Base-by-base conservation (phyloP, 164 flowering plant genomes). In the Stephania japonica region DNA sequence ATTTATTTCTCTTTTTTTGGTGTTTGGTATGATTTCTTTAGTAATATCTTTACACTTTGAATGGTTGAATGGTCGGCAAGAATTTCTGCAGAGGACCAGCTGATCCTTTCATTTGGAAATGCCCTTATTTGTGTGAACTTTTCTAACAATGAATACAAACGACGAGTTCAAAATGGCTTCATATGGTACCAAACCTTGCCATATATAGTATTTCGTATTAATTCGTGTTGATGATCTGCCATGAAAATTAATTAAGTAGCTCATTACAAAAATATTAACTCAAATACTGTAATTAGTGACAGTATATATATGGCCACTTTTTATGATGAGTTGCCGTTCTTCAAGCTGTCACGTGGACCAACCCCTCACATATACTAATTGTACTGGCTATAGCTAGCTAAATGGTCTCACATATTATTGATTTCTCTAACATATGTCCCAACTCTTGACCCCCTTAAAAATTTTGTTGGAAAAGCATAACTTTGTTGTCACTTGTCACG, bases 281-380 rank as follows among this genome's bases (percentile, higher is more conserved):
- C 38, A 47, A 47, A 47, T 59, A 59, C 9, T 59, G 23, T n/a
- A 50, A 50, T 32, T 32, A 47, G 67, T 75, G 68, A 59, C 38
- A 62, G 69, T 65, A n/a, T n/a, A n/a, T n/a, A n/a, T n/a, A 71
- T 77, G 65, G 2, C 38, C 21, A 25, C 47, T 62, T 75, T 72
- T 67, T 64, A 70, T 70, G 24, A 70, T 70, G 24, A 18, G 24
- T n/a, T 71, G 53, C 67, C 47, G 7, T 74, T 74, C 68, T 69
- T 43, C 73, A 67, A 61, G 73, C 49, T 71, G 75, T 76, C 73
- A 21, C 68, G 26, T 59, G 78, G 76, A 72, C 83, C 78, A 77
- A 41, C 47, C 12, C 70, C 53, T 68, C 32, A 7, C 7, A 14
- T 64, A 23, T 64, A 42, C 16, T 16, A 49, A 43, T 73, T 42